These are phyloP conservation scores for Podila verticillata DNA, from an alignment of 192 early-diverging fungal genomes.

Conservation along the genomic window DNA sequence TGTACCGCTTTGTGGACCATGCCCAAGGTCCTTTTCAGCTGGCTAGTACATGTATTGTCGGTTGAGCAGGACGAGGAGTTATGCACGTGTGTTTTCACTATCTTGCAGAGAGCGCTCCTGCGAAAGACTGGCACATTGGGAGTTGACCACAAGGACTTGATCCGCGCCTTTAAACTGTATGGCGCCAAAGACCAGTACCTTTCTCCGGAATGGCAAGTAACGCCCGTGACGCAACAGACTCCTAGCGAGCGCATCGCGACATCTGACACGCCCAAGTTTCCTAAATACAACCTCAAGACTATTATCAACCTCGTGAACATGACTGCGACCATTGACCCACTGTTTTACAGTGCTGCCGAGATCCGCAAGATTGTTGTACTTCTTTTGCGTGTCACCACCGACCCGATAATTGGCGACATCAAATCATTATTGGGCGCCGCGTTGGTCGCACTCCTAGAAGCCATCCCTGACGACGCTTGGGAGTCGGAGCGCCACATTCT, in stretches of 20 bases:
- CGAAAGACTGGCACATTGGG: constrained; percentile 24
- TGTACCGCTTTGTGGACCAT: constrained; percentile 30
- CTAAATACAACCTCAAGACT: constrained; percentile 26
- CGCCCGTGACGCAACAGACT: constrained; percentile 18
- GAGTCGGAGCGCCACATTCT: constrained; percentile 25
- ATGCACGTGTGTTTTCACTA: constrained; percentile 14
- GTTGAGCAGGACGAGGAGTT: constrained; percentile 20
- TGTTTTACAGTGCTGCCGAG: constrained; percentile 19
- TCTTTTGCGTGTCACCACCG: constrained; percentile 36
- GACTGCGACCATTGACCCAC: constrained; percentile 40
- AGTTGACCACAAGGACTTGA: constrained; percentile 29
- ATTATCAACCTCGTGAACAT: constrained; percentile 29
- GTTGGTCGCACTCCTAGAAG: constrained; percentile 26
- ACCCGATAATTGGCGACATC: constrained; percentile 45
- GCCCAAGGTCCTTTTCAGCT: constrained; percentile 35
- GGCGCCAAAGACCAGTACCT: constrained; percentile 31
- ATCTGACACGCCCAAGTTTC: constrained; percentile 26
- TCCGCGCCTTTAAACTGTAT: constrained; percentile 15
- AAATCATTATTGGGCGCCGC: constrained; percentile 30
- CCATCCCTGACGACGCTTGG: constrained; percentile 20
- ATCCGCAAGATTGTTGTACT: constrained; percentile 27
- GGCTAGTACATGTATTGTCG: constrained; percentile 29
- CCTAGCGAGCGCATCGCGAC: constrained; percentile 4
- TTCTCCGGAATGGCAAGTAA: constrained; percentile 18
- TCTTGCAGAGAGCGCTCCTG: constrained; percentile 15